phyloP scores from a whole-genome alignment of 2,329 filamentous ascomycete genomes.

The Pyrenochaeta sp. region DNA sequence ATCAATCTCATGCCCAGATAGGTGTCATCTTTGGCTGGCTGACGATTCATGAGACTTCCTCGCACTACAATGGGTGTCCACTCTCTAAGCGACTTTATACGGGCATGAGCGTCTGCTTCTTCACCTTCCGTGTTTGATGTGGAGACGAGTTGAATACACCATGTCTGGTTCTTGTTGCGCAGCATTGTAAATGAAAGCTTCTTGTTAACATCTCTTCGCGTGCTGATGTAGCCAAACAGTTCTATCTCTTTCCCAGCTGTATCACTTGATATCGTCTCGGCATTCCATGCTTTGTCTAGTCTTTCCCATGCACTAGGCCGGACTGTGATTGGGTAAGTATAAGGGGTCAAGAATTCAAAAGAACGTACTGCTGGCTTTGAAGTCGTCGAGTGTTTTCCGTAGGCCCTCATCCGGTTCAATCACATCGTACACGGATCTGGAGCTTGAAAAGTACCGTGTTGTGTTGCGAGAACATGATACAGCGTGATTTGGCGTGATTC shows the following conservation, averaged over 20 bases:
- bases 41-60: constrained; percentile 58
- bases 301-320: constrained; percentile 33
- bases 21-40: constrained; percentile 44
- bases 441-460: constrained; percentile 24
- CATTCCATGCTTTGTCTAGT: constrained; percentile 46
- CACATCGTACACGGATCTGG: constrained; percentile 1
- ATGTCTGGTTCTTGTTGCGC: constrained; percentile 53
- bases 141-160: constrained; percentile 61
- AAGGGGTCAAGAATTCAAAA: neutral
- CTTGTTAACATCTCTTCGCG: constrained; percentile 71
- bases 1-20: constrained; percentile 45
- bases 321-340: constrained; percentile 21
- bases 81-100: constrained; percentile 55
- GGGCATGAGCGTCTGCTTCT: constrained; percentile 38
- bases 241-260: constrained; percentile 16
- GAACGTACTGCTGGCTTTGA: constrained; percentile 43
- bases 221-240: constrained; percentile 72
- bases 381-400: constrained; percentile 37
- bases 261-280: constrained; percentile 1
- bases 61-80: constrained; percentile 65
- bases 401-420: constrained; percentile 27
- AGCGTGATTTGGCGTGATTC: constrained; percentile 27
- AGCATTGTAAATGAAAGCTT: constrained; percentile 75
- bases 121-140: constrained; percentile 45
- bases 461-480: constrained; percentile 15